Base-by-base conservation (phyloP, 2,329 filamentous ascomycete species). In the Verticillium isaacii region DNA sequence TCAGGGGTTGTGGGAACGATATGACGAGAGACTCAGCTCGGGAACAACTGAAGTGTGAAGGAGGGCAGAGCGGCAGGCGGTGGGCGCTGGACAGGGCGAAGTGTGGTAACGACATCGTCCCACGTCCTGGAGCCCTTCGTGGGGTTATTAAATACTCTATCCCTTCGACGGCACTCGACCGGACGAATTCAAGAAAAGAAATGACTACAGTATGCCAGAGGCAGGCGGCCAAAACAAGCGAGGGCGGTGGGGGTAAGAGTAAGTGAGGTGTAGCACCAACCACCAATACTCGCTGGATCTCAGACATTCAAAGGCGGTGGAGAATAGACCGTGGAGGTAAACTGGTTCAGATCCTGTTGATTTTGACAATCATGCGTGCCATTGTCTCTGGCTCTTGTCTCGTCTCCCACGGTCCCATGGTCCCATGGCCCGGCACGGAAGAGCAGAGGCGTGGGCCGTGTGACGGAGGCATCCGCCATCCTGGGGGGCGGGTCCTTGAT, bases 261-360 rank as follows among this genome's bases (percentile, higher is more conserved):
- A 23, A 52, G 11, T 52, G 45, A 52, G 45, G 19, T 52, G 45
- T 52, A 52, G 45, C 45, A 52, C 45, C 45, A 52, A 52, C 64
- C 63, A 65, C 64, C 64, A 65, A 65, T 65, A 65, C 63, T 65
- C 62, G 56, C 63, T 57, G 61, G 57, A 64, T 64, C 64, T 64
- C 64, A 65, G 64, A 64, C 64, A 65, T 41, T 59, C 60, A 56
- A 59, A 60, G 59, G 55, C 45, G 60, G 63, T 62, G 62, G 62
- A 34, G 62, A 58, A 54, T 50, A 64, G 32, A n/a, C 9, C 19
- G 37, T 50, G 36, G 61, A 54, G 60, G 57, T 56, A 61, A 56
- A 39, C 58, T 57, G 62, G 62, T 52, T 62, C 58, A 52, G 56
- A 50, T 56, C 55, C 61, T 56, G 63, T 63, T 52, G 54, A 15